A percentile compares a stretch with the other conserved stretches of the same genome.
phyloP scores from a whole-genome alignment of 164 flowering plant species.

The Vitis amurensis region DNA sequence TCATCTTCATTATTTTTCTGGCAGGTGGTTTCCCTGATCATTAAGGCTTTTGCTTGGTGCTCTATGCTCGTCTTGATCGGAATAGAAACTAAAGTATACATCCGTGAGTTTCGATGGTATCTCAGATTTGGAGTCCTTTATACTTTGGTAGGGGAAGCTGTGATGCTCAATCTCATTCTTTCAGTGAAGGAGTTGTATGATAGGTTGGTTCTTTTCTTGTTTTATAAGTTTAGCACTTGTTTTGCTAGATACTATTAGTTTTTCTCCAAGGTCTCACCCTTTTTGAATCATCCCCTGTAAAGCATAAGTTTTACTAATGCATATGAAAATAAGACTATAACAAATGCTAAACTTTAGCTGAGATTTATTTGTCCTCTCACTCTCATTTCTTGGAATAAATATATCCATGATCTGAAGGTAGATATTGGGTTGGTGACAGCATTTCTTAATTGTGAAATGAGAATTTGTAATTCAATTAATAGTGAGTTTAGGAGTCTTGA shows the following conservation, averaged over 20 bases:
- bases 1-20: constrained; percentile 3
- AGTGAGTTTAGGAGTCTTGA: too few relatives aligned
- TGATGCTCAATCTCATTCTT: constrained; percentile 69
- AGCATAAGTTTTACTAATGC: too few relatives aligned
- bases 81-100: constrained; percentile 76
- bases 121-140: constrained; percentile 82
- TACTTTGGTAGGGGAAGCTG: constrained; percentile 78
- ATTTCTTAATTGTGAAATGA: too few relatives aligned
- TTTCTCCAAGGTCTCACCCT: too few relatives aligned
- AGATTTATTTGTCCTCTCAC: too few relatives aligned
- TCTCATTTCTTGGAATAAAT: too few relatives aligned
- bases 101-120: constrained; percentile 85
- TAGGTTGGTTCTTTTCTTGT: constrained; percentile 42
- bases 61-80: constrained; percentile 64
- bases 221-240: neutral
- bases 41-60: constrained; percentile 86
- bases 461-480: too few relatives aligned
- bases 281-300: too few relatives aligned
- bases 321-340: too few relatives aligned
- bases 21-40: constrained; percentile 58
- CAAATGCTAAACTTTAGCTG: too few relatives aligned
- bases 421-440: too few relatives aligned
- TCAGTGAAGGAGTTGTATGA: constrained; percentile 49
- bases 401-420: too few relatives aligned
- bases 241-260: neutral